Evolutionary conservation across 257 asterid genomes (phyloP), one percentile per base, ranked within the genome.

Genomic region (Craterostigma plantagineum): DNA sequence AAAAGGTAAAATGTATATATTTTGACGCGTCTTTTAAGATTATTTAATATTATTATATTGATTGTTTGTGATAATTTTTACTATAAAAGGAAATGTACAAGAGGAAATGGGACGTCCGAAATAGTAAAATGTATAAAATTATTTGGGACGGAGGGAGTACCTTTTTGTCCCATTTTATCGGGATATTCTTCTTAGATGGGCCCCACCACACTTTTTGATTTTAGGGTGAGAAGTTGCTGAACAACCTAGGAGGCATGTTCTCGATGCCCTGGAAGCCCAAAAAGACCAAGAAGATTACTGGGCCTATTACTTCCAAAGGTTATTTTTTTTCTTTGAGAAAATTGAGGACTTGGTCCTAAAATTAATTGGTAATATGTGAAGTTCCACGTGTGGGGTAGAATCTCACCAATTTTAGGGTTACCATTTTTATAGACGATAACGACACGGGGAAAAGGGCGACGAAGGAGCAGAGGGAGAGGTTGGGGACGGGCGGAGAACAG

Each of bases 191-290:
- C 8, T 9, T 10, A 33, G 38, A 7, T 23, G 14, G 7, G 12
- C n/a, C 27, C 34, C 15, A 15, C 13, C 18, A n/a, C n/a, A n/a
- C 57, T 47, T 45, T 33, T 16, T 37, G 4, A n/a, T 50, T 54
- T 11, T 46, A 90, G 96, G 99, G 99, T 10, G 96, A 90, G 63
- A 90, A 79, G 62, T 55, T 90, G 63, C 55, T 90, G 80, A 81
- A 73, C 43, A 73, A 63, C 64, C 92, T 90, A 15, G 96, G 96
- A 3, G 96, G 99, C 43, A 90, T 90, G 99, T 90, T 90, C 42
- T 73, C 96, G 0, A 79, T 38, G 92, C 81, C 96, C 9, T 83
- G 99, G 99, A 90, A 72, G 59, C 82, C 92, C 8, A 90, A 83
- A 75, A 90, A 83, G 70, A 61, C 72, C 2, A 57, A 36, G 46